These are phyloP conservation scores for Annona cherimola DNA, from an alignment of 164 flowering plant species.

Conservation along the genomic window DNA sequence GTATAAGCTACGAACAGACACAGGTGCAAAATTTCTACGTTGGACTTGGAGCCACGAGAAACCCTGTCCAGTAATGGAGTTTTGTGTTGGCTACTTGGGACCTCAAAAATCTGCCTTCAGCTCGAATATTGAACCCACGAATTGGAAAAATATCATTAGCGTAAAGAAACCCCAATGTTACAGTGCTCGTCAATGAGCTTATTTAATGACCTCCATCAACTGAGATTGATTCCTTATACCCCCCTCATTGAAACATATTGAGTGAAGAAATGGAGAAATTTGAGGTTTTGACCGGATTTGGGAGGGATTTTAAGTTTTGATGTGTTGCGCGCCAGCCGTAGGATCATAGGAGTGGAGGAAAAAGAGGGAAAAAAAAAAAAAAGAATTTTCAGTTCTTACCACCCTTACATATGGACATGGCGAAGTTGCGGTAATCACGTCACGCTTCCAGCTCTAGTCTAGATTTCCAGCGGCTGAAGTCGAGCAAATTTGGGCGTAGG, in stretches of 20 bases:
- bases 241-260: background rate
- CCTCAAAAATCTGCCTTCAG: too few species aligned
- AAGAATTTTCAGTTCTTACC: background rate
- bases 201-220: too few species aligned
- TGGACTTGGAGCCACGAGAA: too few species aligned
- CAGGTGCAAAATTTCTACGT: too few species aligned
- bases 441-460: background rate
- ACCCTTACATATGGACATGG: background rate
- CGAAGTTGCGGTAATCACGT: background rate
- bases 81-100: too few species aligned
- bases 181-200: too few species aligned
- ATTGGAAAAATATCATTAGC: too few species aligned
- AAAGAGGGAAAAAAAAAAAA: background rate
- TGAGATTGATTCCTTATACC: background rate
- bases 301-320: background rate
- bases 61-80: too few species aligned
- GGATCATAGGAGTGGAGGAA: background rate
- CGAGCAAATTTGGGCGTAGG: slow-evolving; percentile 34
- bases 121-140: too few species aligned
- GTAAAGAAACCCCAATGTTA: too few species aligned
- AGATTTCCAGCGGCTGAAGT: background rate
- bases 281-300: background rate
- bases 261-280: background rate
- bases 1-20: too few species aligned
- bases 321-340: background rate